Conservation (phyloP, 2,329 filamentous ascomycete species). For the Clonostachys chloroleuca region DNA sequence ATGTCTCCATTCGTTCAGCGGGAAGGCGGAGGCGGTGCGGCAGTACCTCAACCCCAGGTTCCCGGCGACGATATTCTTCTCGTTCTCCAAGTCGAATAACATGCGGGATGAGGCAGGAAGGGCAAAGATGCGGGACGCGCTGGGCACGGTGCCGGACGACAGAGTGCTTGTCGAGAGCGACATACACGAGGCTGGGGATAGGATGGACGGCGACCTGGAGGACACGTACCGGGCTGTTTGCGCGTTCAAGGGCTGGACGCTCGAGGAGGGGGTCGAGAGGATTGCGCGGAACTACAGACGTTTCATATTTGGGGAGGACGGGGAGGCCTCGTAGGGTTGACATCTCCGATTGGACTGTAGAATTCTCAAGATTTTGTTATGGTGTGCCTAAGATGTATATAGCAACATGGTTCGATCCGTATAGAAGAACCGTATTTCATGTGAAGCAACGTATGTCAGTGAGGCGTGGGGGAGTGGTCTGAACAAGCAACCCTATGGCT, state of each 20-base stretch:
- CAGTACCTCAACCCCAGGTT: constrained; percentile 71
- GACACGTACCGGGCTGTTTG: constrained; percentile 69
- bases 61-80: constrained; percentile 75
- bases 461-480: too few relatives aligned
- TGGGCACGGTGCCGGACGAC: constrained; percentile 69
- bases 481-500: too few relatives aligned
- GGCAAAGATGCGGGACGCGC: constrained; percentile 52
- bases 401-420: too few relatives aligned
- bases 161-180: constrained; percentile 82
- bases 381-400: too few relatives aligned
- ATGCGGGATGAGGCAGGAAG: constrained; percentile 45
- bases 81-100: constrained; percentile 80
- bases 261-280: constrained; percentile 62
- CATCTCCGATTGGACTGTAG: too few relatives aligned
- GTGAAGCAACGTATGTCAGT: too few relatives aligned
- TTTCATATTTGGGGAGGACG: constrained; percentile 59
- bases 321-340: too few relatives aligned
- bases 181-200: constrained; percentile 70
- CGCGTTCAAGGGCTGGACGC: constrained; percentile 65
- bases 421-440: too few relatives aligned
- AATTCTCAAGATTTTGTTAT: too few relatives aligned
- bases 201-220: constrained; percentile 73
- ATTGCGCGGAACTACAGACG: constrained; percentile 70
- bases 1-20: constrained; percentile 87
- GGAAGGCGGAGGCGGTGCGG: constrained; percentile 65